Percentiles rank a stretch among this genome's conserved stretches.
Evolutionary conservation across 2,329 filamentous ascomycete species (phyloP).

Genomic region (Hypoxylon sp.): DNA sequence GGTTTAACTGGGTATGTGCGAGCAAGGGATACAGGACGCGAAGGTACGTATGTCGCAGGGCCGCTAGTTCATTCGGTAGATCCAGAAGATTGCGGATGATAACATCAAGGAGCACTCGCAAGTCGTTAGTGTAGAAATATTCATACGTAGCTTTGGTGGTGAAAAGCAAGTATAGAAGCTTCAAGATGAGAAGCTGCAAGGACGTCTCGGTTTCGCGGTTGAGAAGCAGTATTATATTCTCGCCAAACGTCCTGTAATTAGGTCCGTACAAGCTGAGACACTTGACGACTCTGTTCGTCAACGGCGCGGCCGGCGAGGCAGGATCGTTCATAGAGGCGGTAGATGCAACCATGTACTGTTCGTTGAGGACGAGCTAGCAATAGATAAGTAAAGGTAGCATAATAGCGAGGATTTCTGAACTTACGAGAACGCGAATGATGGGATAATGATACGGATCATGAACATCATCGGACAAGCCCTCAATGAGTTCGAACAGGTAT

Average conservation of each 20-base stretch:
- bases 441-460: constrained; percentile 97
- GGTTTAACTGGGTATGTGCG: constrained; percentile 89
- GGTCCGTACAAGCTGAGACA: constrained; percentile 85
- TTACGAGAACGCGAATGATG: constrained; percentile 90
- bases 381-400: constrained; percentile 15
- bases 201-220: constrained; percentile 97
- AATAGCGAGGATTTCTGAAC: constrained; percentile 53
- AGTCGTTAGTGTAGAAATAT: constrained; percentile 98
- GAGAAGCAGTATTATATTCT: constrained; percentile 94
- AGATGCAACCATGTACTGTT: constrained; percentile 93
- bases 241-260: constrained; percentile 92
- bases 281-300: constrained; percentile 96
- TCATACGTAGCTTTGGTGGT: constrained; percentile 93
- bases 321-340: constrained; percentile 66
- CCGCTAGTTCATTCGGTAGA: constrained; percentile 83
- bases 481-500: constrained; percentile 88
- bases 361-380: constrained; percentile 88
- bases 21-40: constrained; percentile 92
- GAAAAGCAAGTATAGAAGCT: constrained; percentile 94
- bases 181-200: constrained; percentile 94
- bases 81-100: constrained; percentile 98
- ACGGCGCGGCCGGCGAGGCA: constrained; percentile 61
- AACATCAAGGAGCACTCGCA: constrained; percentile 93
- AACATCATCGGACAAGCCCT: constrained; percentile 86
- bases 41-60: constrained; percentile 92